phyloP scores from a whole-genome alignment of 2,329 filamentous ascomycete species.

The Myriosclerotinia duriaeana region DNA sequence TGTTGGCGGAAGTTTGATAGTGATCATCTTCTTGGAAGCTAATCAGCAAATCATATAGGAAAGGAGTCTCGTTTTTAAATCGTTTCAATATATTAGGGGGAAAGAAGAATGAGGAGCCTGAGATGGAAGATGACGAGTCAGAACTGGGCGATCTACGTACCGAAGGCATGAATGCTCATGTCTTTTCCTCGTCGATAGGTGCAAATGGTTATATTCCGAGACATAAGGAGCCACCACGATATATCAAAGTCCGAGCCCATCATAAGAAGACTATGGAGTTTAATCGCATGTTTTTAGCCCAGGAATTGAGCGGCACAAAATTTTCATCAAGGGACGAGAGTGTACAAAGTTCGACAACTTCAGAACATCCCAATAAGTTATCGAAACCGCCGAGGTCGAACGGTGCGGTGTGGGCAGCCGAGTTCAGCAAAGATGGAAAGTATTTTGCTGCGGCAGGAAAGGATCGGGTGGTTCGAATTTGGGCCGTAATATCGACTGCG shows the following conservation, averaged over 20 bases:
- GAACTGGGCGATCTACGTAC: constrained; percentile 67
- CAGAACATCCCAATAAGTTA: constrained; percentile 32
- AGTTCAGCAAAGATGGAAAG: constrained; percentile 88
- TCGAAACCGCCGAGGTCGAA: constrained; percentile 37
- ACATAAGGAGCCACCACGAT: constrained; percentile 84
- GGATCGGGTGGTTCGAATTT: constrained; percentile 81
- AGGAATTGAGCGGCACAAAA: constrained; percentile 74
- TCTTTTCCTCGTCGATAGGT: constrained; percentile 75
- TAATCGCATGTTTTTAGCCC: constrained; percentile 84
- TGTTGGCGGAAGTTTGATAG: neutral
- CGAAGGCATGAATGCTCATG: constrained; percentile 78
- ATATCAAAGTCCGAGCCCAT: constrained; percentile 80
- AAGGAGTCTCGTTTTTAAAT: constrained; percentile 86
- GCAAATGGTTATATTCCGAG: constrained; percentile 74
- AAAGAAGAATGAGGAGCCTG: constrained; percentile 66
- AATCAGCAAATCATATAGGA: constrained; percentile 52
- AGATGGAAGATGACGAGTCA: constrained; percentile 62
- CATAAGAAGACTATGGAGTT: constrained; percentile 83
- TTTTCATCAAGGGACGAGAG: constrained; percentile 39
- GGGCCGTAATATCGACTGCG: constrained; percentile 78
- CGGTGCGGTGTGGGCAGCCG: constrained; percentile 84
- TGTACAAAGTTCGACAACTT: constrained; percentile 30
- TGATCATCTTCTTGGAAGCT: constrained; percentile 16
- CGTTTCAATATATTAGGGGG: constrained; percentile 70
- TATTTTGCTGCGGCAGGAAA: constrained; percentile 92